Base-by-base conservation (phyloP, 169 alveolate species). In the Plasmodium berghei region DNA sequence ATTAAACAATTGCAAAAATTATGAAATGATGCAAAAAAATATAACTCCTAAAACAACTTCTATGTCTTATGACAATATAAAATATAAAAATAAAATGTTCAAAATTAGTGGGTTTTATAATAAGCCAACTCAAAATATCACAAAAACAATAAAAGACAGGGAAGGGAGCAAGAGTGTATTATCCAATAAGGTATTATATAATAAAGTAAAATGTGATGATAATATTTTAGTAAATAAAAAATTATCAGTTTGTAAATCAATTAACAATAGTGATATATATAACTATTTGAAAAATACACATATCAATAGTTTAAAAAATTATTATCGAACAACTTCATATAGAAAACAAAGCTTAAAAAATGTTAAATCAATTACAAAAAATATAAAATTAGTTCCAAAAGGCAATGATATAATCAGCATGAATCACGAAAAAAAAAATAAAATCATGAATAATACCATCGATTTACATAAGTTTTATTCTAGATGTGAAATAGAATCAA, bases 401-500 rank as follows among this genome's bases (percentile, higher is more conserved):
- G 55, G 26, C 6, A 46, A 46, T 18, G 46, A 9, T 24, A 55
- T 46, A 18, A 12, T 18, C 9, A 55, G 18, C 20, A 18, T 14
- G 66, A 48, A 28, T 8, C 18, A 20, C 22, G 20, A 26, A 14
- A 62, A 28, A 46, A 40, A 34, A 55, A 55, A 5, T 49, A 70
- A 46, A 2, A 5, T 46, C 34, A 12, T 70, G 24, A 22, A 8
- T 10, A 55, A 18, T n/a, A 55, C 66, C 9, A 70, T 22, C 9
- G 16, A 48, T 16, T 5, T 5, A 34, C 20, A 48, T 2, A 28
- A 4, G 1, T 26, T 18, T 14, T n/a, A n/a, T 6, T 28, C 20
- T 12, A 22, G 18, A 46, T 28, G n/a, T 24, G 90, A 80, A 70
- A 66, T 56, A 42, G 90, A 88, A 46, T 59, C 94, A 48, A 92